phyloP scores from a whole-genome alignment of 2,329 filamentous ascomycete species.

The Mycocentrospora acerina region DNA sequence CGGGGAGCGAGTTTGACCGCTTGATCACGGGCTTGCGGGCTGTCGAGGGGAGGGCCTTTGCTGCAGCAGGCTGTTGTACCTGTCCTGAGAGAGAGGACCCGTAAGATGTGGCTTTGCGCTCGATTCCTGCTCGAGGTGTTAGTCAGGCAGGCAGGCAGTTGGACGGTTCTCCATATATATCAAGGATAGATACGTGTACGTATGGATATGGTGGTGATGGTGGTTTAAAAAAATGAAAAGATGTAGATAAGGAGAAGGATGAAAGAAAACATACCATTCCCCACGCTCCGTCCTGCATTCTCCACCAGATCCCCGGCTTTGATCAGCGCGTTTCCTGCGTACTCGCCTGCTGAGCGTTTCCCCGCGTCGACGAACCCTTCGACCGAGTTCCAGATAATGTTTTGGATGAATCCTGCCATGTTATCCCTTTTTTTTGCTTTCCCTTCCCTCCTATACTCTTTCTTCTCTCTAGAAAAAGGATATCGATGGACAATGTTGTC shows the following conservation, averaged over 20 bases:
- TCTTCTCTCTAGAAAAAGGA: too few relatives aligned
- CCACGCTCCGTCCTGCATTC: constrained; percentile 32
- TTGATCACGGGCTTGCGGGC: constrained; percentile 33
- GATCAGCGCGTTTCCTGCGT: constrained; percentile 41
- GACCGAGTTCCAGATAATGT: constrained; percentile 42
- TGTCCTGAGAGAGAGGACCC: constrained; percentile 33
- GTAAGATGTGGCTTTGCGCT: constrained; percentile 33
- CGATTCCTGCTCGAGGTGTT: constrained; percentile 24
- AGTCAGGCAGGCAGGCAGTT: too few relatives aligned
- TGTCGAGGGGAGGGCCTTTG: constrained; percentile 33
- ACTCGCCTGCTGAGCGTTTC: constrained; percentile 39
- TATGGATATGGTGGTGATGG: too few relatives aligned
- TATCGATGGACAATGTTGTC: too few relatives aligned
- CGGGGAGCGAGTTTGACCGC: constrained; percentile 36
- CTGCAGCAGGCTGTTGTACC: constrained; percentile 24
- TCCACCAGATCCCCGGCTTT: constrained; percentile 43
- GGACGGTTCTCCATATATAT: too few relatives aligned
- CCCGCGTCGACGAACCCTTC: constrained; percentile 42
- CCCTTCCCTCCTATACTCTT: too few relatives aligned
- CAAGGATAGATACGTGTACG: too few relatives aligned
- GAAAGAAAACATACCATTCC: constrained; percentile 23
- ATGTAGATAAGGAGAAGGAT: too few relatives aligned
- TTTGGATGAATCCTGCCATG: constrained; percentile 38
- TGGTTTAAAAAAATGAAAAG: too few relatives aligned
- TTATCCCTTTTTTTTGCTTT: too few relatives aligned